Conservation (phyloP, 805 yeast species). For the Torulaspora microellipsoides region DNA sequence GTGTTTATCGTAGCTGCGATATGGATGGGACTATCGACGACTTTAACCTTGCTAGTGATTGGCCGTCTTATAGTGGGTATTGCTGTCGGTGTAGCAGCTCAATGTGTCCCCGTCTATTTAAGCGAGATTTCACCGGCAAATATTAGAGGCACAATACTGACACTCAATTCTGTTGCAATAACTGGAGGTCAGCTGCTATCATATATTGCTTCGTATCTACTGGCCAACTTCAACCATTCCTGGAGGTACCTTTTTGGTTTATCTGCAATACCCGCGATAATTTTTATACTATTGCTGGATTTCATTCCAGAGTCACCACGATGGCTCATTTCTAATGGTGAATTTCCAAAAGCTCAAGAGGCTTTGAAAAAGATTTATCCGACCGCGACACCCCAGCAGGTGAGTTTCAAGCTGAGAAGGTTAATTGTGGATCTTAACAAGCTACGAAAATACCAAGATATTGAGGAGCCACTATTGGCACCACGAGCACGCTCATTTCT, state of each 20-base stretch:
- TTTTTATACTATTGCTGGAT: slow-evolving; percentile 36
- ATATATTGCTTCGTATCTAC: slow-evolving; percentile 36
- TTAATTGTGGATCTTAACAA: slow-evolving; percentile 43
- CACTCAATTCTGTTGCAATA: slow-evolving; percentile 41
- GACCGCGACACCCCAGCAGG: slow-evolving; percentile 40
- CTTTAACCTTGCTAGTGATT: slow-evolving; percentile 39
- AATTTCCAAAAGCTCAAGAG: slow-evolving; percentile 36
- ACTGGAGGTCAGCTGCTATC: slow-evolving; percentile 50
- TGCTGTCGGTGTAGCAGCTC: slow-evolving; percentile 69
- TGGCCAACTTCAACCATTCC: slow-evolving; percentile 23
- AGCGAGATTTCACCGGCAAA: slow-evolving; percentile 47
- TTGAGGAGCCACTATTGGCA: slow-evolving; percentile 14
- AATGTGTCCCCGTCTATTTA: slow-evolving; percentile 56
- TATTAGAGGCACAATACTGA: slow-evolving; percentile 38
- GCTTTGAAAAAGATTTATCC: slow-evolving; percentile 45
- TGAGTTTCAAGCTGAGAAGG: slow-evolving; percentile 42
- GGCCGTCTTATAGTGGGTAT: slow-evolving; percentile 67
- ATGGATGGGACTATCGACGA: slow-evolving; percentile 41
- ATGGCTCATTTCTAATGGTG: slow-evolving; percentile 36
- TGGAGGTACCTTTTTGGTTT: slow-evolving; percentile 41
- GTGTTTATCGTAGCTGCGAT: slow-evolving; percentile 46
- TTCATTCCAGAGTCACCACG: slow-evolving; percentile 52
- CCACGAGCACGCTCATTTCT: background rate
- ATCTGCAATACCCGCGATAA: slow-evolving; percentile 41
- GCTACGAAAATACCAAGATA: slow-evolving; percentile 32